These are phyloP conservation scores for Picea sitchensis DNA, from an alignment of 75 land plant genomes.

Conservation along the genomic window DNA sequence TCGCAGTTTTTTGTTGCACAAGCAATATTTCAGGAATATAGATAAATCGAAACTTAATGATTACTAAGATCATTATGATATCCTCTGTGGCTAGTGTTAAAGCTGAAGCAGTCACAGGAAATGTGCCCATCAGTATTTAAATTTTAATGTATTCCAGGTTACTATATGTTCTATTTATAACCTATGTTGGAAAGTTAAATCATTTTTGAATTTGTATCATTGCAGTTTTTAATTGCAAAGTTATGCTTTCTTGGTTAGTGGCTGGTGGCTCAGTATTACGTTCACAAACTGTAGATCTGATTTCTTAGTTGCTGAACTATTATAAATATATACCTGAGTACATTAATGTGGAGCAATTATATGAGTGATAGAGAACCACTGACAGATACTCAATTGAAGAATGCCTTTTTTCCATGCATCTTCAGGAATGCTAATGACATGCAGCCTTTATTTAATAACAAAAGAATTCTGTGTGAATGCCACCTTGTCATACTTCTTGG, in stretches of 20 bases:
- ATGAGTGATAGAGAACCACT: neutral
- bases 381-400: neutral
- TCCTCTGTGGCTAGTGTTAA: too few relatives aligned
- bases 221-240: neutral
- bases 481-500: neutral
- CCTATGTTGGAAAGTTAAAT: too few relatives aligned
- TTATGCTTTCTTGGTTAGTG: neutral
- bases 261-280: neutral
- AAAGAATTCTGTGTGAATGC: neutral
- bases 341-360: neutral
- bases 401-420: slow-evolving; percentile 1
- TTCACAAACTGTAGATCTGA: neutral
- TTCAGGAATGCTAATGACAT: neutral
- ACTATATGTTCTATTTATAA: too few relatives aligned
- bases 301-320: neutral
- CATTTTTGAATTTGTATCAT: neutral
- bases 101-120: too few relatives aligned
- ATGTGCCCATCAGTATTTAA: too few relatives aligned
- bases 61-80: too few relatives aligned
- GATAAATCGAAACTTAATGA: too few relatives aligned
- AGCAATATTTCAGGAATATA: neutral
- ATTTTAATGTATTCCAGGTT: too few relatives aligned
- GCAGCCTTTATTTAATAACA: neutral
- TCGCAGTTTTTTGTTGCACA: neutral
- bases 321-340: neutral